phyloP scores from a whole-genome alignment of 352 stramenopile genomes.

The Globisporangium parvum region DNA sequence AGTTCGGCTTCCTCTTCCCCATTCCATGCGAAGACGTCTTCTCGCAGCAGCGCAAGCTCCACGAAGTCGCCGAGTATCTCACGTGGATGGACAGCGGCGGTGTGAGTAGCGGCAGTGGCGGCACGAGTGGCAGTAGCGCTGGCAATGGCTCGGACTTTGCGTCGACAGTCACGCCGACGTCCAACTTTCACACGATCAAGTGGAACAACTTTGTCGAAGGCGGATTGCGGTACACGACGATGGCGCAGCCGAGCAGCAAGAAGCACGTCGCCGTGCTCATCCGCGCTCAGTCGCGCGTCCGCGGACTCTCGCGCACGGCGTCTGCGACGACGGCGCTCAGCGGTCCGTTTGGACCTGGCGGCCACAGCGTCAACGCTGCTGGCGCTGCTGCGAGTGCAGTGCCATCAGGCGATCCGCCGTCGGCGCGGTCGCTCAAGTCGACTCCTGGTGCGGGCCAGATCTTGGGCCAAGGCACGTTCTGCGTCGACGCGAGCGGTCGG shows the following conservation, averaged over 20 bases:
- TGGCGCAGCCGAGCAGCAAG: slow-evolving; percentile 31
- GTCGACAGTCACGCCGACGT: slow-evolving; percentile 45
- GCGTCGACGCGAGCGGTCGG: slow-evolving; percentile 37
- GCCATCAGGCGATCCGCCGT: neutral
- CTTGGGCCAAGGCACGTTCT: slow-evolving; percentile 65
- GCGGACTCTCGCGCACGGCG: slow-evolving; percentile 17
- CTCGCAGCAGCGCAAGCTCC: slow-evolving; percentile 67
- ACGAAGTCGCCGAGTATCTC: slow-evolving; percentile 67
- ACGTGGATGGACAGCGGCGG: slow-evolving; percentile 38
- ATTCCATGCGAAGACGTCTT: slow-evolving; percentile 80
- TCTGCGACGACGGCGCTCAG: slow-evolving; percentile 12
- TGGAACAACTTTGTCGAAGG: slow-evolving; percentile 71
- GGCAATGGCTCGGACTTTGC: slow-evolving; percentile 23
- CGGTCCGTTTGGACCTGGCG: slow-evolving; percentile 1
- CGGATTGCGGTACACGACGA: slow-evolving; percentile 59
- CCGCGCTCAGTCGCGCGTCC: slow-evolving; percentile 25
- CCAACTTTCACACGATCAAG: slow-evolving; percentile 66
- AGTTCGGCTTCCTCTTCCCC: slow-evolving; percentile 73
- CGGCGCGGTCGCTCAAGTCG: neutral
- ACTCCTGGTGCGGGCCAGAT: slow-evolving; percentile 22
- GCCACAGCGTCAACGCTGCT: neutral
- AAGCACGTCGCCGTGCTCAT: slow-evolving; percentile 66
- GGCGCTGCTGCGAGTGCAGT: neutral
- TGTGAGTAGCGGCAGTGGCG: neutral
- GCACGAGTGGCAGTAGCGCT: slow-evolving; percentile 7